Evolutionary conservation across 371 early-diverging fungal species (phyloP), one percentile per base, ranked within the genome.

Genomic region (Mucor irregularis): DNA sequence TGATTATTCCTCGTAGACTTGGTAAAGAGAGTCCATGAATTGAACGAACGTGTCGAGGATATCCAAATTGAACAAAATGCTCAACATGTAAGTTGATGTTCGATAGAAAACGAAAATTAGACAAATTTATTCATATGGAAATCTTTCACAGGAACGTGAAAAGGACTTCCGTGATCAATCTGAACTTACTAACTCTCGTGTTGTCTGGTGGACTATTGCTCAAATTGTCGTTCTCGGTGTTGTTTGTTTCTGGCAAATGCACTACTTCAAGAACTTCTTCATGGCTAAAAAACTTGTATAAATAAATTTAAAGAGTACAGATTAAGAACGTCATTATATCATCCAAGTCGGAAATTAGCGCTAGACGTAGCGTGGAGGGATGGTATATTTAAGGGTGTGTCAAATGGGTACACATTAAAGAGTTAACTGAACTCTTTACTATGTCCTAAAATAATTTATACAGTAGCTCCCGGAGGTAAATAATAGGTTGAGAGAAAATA

Each of bases 271-370:
- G 62, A 73, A 84, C 60, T 97, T 97, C 86, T 96, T 97, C 63
- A 88, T 90, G 37, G 84, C 95, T 58, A 95, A 96, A 79, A 96
- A 97, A 74, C 84, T 97, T 44, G 92, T 95, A 54, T 96, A 84
- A 85, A 49, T 28, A 47, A 48, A 26, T 10, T 17, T n/a, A n/a
- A n/a, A n/a, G n/a, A n/a, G n/a, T n/a, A n/a, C n/a, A n/a, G n/a
- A n/a, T n/a, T n/a, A n/a, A n/a, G n/a, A n/a, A n/a, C n/a, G n/a
- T n/a, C n/a, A n/a, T n/a, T n/a, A n/a, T n/a, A n/a, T n/a, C n/a
- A n/a, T n/a, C n/a, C n/a, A n/a, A n/a, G n/a, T n/a, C n/a, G n/a
- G n/a, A n/a, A n/a, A n/a, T n/a, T n/a, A n/a, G n/a, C n/a, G n/a
- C n/a, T n/a, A n/a, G n/a, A n/a, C n/a, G n/a, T n/a, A n/a, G n/a